Percentiles rank a stretch among this genome's conserved stretches.
Conservation (phyloP, 2,329 filamentous ascomycete genomes). For the Lachnellula arida region DNA sequence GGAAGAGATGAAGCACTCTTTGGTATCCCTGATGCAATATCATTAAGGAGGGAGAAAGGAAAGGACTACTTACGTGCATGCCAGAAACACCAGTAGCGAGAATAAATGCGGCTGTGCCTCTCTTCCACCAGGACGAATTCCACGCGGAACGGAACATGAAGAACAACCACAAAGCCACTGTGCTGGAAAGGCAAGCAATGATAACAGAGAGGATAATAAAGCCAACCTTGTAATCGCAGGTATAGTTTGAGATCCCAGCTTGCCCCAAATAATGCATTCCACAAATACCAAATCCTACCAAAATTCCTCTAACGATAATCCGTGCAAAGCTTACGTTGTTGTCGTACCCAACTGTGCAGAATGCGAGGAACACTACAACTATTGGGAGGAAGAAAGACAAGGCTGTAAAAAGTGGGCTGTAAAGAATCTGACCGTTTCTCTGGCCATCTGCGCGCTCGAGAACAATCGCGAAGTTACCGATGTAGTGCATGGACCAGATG, state of each 20-base stretch:
- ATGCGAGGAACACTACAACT: slow-evolving; percentile 66
- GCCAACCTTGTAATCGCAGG: slow-evolving; percentile 54
- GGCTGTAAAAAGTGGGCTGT: slow-evolving; percentile 66
- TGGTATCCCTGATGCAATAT: too few species aligned
- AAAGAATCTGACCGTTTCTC: slow-evolving; percentile 63
- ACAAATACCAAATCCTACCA: slow-evolving; percentile 71
- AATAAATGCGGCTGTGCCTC: slow-evolving; percentile 55
- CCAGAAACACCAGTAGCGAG: not conserved
- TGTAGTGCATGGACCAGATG: slow-evolving; percentile 78
- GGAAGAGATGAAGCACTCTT: too few species aligned
- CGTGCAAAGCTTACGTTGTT: slow-evolving; percentile 54
- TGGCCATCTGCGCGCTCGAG: slow-evolving; percentile 55
- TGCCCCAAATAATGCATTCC: slow-evolving; percentile 91
- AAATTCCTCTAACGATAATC: slow-evolving; percentile 57
- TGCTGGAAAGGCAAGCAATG: slow-evolving; percentile 69
- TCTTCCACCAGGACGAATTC: slow-evolving; percentile 76
- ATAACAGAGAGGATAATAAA: slow-evolving; percentile 61
- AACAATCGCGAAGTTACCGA: slow-evolving; percentile 74
- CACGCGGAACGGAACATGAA: slow-evolving; percentile 72
- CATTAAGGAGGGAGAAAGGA: too few species aligned
- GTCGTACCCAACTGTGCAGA: slow-evolving; percentile 61
- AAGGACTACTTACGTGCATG: not conserved
- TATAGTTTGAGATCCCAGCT: slow-evolving; percentile 73
- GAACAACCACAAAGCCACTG: slow-evolving; percentile 67
- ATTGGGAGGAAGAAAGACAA: slow-evolving; percentile 79